Base-by-base conservation (phyloP, 176 grass and related monocot species). In the Cocos nucifera region DNA sequence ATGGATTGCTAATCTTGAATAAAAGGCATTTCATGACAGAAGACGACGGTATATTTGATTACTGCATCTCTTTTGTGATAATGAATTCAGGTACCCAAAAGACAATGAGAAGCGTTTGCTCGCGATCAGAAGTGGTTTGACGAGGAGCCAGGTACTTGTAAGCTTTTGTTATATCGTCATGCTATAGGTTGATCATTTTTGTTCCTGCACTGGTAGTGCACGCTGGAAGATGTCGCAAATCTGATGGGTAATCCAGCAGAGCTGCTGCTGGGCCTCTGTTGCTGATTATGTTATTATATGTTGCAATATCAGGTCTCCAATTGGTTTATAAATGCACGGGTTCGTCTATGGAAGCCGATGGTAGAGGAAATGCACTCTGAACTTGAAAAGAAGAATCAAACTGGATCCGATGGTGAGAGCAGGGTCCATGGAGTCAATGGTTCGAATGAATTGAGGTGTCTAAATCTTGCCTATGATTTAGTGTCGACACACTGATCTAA, bases 281-380 rank as follows among this genome's bases (percentile, higher is more conserved):
- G 22, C 59, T 18, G 2, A 14, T 19, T 30, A 30, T 30, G 4
- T 30, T 30, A 30, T 30, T 30, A 1, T 0, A 30, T 30, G 28
- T 30, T 30, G 28, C 28, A 6, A 5, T 54, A 49, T 15, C 20
- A 95, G 89, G 89, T 95, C 17, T 85, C 89, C 3, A 95, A 95
- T 53, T 95, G 89, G 89, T 95, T 95, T 54, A 86, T 95, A 44
- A 95, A 95, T 73, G 89, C 89, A 0, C 68, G 89, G 0, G 89
- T 95, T 14, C 82, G 89, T 4, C 70, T 95, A 6, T 95, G 89
- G 89, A 95, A 86, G 52, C 89, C 89, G 17, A 83, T 95, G 89
- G 89, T 95, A 68, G 81, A 83, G 55, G 89, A 95, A 57, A 83
- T 95, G 85, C 80, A 83, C 44, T 49, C 75, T 17, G 89, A 95